Base-by-base conservation (phyloP, 345 rosid species). In the Angophora floribunda region DNA sequence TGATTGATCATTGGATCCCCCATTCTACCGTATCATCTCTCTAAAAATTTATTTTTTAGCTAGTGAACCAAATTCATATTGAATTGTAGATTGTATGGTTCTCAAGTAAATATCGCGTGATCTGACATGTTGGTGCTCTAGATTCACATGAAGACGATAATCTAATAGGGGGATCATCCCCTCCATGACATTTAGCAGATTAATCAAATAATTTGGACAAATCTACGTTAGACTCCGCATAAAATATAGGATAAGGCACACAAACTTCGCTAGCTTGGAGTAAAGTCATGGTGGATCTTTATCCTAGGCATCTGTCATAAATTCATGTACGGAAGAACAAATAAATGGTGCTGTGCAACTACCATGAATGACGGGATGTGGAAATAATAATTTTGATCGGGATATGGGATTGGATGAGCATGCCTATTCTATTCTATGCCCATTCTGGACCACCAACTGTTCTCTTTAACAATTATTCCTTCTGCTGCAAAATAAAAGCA, bases 41-140 rank as follows among this genome's bases (percentile, higher is more conserved):
- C n/a, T n/a, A n/a, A n/a, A n/a, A n/a, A n/a, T n/a, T n/a, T n/a
- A n/a, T n/a, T 63, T 63, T n/a, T 3, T n/a, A 0, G 0, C 3
- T 36, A 36, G 41, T 67, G 0, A 19, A 19, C 4, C 0, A 3
- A 0, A 75, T 36, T 75, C 14, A 19, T 75, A 75, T 36, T 41
- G 22, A 6, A 36, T 17, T 11, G 6, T 70, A 16, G 2, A 36
- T 36, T 13, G 0, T 9, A 7, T 9, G 13, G 7, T 2, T 70
- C 0, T 36, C 1, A 41, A 70, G n/a, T 1, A 1, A 67, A 19
- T 4, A 36, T 0, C 13, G 9, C 4, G 12, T 9, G 0, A 67
- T 70, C n/a, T n/a, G 0, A 70, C 3, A 2, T 16, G 1, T 16
- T 2, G 0, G 1, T 32, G 0, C 0, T 1, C 19, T 8, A 0